Percentiles rank a stretch among this genome's conserved stretches.
Conservation (phyloP, 768 basidiomycete species). For the Tricholoma sp. region DNA sequence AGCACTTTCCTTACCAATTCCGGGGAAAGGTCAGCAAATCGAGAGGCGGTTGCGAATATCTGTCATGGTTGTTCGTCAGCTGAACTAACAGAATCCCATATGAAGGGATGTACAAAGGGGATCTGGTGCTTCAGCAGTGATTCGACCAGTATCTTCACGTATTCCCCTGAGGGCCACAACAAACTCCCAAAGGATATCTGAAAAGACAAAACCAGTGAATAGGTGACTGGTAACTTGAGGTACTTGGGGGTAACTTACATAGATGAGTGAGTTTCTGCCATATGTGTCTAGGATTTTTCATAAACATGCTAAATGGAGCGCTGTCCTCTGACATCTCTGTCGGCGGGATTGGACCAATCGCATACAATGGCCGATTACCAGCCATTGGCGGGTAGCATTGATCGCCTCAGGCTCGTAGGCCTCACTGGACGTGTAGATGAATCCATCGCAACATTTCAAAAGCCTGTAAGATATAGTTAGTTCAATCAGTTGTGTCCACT, state of each 20-base stretch:
- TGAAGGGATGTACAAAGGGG: constrained; percentile 14
- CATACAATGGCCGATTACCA: constrained; percentile 11
- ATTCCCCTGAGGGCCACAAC: constrained; percentile 8
- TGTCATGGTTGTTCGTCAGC: not conserved
- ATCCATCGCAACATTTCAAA: constrained; percentile 8
- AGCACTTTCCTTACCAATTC: constrained; percentile 9
- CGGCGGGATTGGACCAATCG: constrained; percentile 15
- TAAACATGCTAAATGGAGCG: constrained; percentile 6
- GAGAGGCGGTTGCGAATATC: constrained; percentile 16
- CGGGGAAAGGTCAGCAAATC: constrained; percentile 4
- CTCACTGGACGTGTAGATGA: constrained; percentile 9
- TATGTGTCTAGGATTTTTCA: constrained; percentile 6
- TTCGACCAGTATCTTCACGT: constrained; percentile 11
- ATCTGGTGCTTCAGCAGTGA: constrained; percentile 13
- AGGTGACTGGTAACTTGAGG: not conserved
- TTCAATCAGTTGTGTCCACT: not conserved
- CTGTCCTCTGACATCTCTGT: not conserved
- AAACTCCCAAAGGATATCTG: constrained; percentile 11
- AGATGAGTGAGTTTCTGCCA: constrained; percentile 16
- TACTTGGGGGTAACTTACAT: constrained; percentile 9
- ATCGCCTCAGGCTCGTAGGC: constrained; percentile 15
- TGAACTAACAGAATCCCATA: not conserved
- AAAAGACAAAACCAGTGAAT: not conserved
- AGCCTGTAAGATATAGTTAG: constrained; percentile 1
- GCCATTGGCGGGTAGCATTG: constrained; percentile 12